Percentiles rank a stretch among this genome's conserved stretches.
phyloP scores from a whole-genome alignment of 1,139 yeast genomes.

The Blastobotrys persicus region DNA sequence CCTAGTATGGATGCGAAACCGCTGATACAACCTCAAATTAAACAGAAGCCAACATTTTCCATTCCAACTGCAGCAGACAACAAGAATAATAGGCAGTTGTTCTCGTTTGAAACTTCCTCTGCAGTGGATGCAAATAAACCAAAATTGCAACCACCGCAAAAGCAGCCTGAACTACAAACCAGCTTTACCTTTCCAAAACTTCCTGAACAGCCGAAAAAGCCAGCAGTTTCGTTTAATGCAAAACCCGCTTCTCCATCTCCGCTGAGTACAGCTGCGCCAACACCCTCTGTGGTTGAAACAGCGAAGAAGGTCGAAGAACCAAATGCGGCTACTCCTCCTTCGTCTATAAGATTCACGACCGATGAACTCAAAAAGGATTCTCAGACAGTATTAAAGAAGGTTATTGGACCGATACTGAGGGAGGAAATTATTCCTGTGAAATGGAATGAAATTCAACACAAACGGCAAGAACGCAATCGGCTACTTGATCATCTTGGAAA shows the following conservation, averaged over 20 bases:
- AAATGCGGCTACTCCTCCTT: slow-evolving; percentile 10
- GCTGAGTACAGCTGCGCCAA: background rate
- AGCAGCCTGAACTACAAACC: background rate
- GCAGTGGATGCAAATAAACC: too few relatives aligned
- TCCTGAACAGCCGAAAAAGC: background rate
- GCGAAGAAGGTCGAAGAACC: slow-evolving; percentile 5
- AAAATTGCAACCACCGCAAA: background rate
- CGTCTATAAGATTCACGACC: slow-evolving; percentile 20
- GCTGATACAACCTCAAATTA: slow-evolving; percentile 16
- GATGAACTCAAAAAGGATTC: slow-evolving; percentile 19
- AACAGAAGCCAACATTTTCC: background rate
- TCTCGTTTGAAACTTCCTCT: background rate
- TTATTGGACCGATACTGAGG: slow-evolving; percentile 30
- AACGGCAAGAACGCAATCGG: slow-evolving; percentile 37
- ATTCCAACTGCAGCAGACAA: too few relatives aligned
- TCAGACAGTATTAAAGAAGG: slow-evolving; percentile 28
- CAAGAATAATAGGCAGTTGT: too few relatives aligned
- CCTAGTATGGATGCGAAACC: background rate
- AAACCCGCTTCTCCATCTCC: background rate
- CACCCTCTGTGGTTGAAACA: slow-evolving; percentile 2
- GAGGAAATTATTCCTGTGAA: slow-evolving; percentile 35
- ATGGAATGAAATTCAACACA: slow-evolving; percentile 37
- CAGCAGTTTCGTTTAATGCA: background rate
- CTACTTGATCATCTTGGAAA: slow-evolving; percentile 44
- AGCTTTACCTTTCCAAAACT: background rate